phyloP scores from a whole-genome alignment of 768 basidiomycete species.

The Phlegmacium glaucopus region DNA sequence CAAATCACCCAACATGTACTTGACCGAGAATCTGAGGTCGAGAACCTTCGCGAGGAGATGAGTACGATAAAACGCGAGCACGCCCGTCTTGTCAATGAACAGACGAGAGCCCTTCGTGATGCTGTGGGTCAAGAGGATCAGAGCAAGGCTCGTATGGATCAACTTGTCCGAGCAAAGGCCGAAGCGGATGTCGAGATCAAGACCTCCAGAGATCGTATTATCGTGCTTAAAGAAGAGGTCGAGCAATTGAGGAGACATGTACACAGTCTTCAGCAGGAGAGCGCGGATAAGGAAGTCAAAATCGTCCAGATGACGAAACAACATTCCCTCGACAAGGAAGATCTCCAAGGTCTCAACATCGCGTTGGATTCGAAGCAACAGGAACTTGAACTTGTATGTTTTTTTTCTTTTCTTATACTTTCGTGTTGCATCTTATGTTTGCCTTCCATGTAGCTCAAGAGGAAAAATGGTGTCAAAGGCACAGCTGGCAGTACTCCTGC shows the following conservation, averaged over 20 bases:
- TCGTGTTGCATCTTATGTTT: constrained; percentile 1
- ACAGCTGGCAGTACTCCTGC: constrained; percentile 58
- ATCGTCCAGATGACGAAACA: constrained; percentile 70
- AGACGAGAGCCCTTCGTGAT: constrained; percentile 42
- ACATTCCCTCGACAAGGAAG: constrained; percentile 66
- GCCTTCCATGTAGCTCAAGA: constrained; percentile 49
- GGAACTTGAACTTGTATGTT: constrained; percentile 81
- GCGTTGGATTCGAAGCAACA: constrained; percentile 94
- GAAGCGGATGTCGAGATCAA: constrained; percentile 51
- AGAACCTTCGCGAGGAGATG: constrained; percentile 53
- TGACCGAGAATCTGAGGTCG: constrained; percentile 48
- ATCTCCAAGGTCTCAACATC: constrained; percentile 81
- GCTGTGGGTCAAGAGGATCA: constrained; percentile 44
- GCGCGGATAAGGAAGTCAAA: constrained; percentile 81
- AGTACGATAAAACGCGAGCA: constrained; percentile 54
- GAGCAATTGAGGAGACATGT: constrained; percentile 59
- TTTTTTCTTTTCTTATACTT: constrained; percentile 1
- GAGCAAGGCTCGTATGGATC: constrained; percentile 44
- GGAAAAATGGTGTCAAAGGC: constrained; percentile 53
- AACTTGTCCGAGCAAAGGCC: constrained; percentile 49
- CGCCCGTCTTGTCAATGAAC: constrained; percentile 45
- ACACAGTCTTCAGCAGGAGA: constrained; percentile 73
- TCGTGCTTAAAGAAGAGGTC: constrained; percentile 51
- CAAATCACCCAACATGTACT: constrained; percentile 44
- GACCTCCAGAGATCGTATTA: constrained; percentile 46